These are phyloP conservation scores for Dictyostelium purpureum DNA, from an alignment of 78 protist species.

Conservation along the genomic window DNA sequence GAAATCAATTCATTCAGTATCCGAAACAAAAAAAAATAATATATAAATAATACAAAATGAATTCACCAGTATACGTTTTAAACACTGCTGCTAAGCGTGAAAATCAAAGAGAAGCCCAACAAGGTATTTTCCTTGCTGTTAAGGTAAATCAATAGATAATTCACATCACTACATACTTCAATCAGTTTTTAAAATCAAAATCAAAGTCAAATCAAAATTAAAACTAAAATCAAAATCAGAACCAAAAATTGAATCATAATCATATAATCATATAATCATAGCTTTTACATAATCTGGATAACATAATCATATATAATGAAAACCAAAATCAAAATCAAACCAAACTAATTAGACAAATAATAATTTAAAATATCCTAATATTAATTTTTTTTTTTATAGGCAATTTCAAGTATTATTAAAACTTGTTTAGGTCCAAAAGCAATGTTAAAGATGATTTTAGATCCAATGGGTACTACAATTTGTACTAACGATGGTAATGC, in stretches of 20 bases:
- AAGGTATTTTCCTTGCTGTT: conserved; percentile 95
- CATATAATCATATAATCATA: background rate
- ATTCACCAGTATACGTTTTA: conserved; percentile 69
- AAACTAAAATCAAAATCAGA: background rate
- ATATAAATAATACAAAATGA: conserved; percentile 44
- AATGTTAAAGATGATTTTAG: conserved; percentile 99
- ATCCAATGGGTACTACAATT: conserved; percentile 98
- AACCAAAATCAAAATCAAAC: no score
- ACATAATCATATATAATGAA: background rate
- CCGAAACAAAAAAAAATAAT: background rate
- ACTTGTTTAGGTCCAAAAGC: conserved; percentile 98
- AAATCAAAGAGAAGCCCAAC: conserved; percentile 95
- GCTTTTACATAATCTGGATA: background rate
- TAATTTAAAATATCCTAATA: background rate
- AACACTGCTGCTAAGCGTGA: conserved; percentile 92
- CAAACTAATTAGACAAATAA: no score
- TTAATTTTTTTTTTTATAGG: background rate
- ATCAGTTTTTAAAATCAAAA: background rate
- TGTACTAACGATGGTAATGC: conserved; percentile 99
- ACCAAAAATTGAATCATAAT: background rate
- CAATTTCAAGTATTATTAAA: conserved; percentile 96
- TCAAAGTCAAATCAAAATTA: background rate
- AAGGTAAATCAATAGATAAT: conserved; percentile 66
- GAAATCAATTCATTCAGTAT: background rate
- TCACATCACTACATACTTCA: background rate